Evolutionary conservation across 1,284 basidiomycete species (phyloP).

Genomic region (Takashimella tepidaria): DNA sequence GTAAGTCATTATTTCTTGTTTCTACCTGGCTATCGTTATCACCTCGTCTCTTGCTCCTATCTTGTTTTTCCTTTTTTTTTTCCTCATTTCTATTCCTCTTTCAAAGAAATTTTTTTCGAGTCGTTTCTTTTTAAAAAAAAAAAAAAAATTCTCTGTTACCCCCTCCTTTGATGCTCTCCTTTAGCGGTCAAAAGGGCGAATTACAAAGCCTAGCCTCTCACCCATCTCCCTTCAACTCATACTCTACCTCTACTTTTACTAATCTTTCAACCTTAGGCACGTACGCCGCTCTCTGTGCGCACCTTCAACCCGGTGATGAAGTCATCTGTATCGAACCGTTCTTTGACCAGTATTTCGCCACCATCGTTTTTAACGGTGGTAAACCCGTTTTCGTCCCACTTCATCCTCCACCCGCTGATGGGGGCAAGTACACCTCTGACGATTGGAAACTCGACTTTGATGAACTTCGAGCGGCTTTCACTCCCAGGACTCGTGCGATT

Average conservation of each 20-base stretch:
- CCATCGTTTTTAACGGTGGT: slow-evolving; percentile 87
- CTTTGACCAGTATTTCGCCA: slow-evolving; percentile 94
- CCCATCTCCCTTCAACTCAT: not conserved
- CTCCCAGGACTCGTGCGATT: slow-evolving; percentile 82
- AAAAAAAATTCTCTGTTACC: too few relatives aligned
- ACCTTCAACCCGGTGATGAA: slow-evolving; percentile 84
- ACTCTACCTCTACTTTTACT: not conserved
- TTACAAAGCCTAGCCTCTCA: too few relatives aligned
- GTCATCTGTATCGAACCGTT: slow-evolving; percentile 98
- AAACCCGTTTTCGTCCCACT: slow-evolving; percentile 91
- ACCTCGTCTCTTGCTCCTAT: too few relatives aligned
- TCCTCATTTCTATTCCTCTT: too few relatives aligned
- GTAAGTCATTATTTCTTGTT: too few relatives aligned
- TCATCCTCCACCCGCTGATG: slow-evolving; percentile 64
- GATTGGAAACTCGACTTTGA: slow-evolving; percentile 85
- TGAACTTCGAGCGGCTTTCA: slow-evolving; percentile 76
- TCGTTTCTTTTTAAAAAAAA: too few relatives aligned
- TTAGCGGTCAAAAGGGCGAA: not conserved
- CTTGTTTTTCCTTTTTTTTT: too few relatives aligned
- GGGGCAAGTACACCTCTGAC: slow-evolving; percentile 58
- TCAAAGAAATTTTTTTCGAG: too few relatives aligned
- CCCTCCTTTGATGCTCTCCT: not conserved
- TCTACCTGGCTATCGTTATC: too few relatives aligned
- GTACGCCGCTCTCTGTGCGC: slow-evolving; percentile 84
- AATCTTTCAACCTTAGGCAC: slow-evolving; percentile 56